Evolutionary conservation across 768 basidiomycete species (phyloP), one percentile per base, ranked within the genome.

Genomic region (Chalciporus piperatus): DNA sequence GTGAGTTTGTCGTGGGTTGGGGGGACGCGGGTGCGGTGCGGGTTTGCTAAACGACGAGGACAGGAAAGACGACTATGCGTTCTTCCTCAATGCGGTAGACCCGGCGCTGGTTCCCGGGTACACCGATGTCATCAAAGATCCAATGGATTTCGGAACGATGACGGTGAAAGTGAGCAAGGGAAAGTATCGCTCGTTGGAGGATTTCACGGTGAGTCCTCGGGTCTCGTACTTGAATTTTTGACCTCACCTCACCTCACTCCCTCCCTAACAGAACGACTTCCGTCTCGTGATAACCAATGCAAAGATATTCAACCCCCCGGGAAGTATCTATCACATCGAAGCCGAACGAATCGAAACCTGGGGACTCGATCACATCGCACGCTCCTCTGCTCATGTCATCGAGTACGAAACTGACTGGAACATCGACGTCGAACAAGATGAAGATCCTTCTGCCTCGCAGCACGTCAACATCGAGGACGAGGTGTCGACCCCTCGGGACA

Each of bases 131-230:
- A 82, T 98, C 45, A 85, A 87, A 59, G 75, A 77, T 17, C 93
- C 95, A 7, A 98, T 98, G 94, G 94, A 98, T 62, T 75, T 98
- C 50, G 89, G 89, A 0, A 94, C 93, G 0, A 88, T 98, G 74
- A 71, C 84, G 17, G 73, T 74, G 48, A 96, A 94, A 69, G 87
- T 94, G 41, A 77, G 77, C 51, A 80, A 72, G 61, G 87, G 88
- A 6, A 82, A 80, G 55, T 96, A 96, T 67, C 78, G 85, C 17
- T 87, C 86, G 3, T 67, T 92, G 43, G 89, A 91, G 50, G 89
- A 92, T 39, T 92, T 92, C 63, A 74, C 81, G 8, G 89, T 89
- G 61, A 51, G 85, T 39, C 43, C n/a, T 22, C 14, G 12, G 14
- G 11, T 38, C 41, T 19, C 20, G 22, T n/a, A 41, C 22, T 1